phyloP scores from a whole-genome alignment of 169 alveolate species.

The Theileria orientalis region DNA sequence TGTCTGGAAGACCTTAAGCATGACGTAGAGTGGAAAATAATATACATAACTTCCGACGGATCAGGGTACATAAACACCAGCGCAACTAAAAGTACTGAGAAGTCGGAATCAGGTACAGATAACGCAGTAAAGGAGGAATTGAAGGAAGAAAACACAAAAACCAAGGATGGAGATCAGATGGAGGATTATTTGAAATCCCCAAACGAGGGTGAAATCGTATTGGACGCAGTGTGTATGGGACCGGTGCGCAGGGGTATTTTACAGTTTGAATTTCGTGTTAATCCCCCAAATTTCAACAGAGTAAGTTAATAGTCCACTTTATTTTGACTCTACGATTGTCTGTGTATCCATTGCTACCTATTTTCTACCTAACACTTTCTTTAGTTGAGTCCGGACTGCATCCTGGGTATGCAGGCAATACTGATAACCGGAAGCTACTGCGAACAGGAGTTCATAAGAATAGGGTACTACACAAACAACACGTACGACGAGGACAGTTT shows the following conservation, averaged over 20 bases:
- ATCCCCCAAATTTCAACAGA: conserved; percentile 90
- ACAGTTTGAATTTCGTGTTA: conserved; percentile 89
- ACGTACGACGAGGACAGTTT: conserved; percentile 89
- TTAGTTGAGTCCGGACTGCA: conserved; percentile 77
- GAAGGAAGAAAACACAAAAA: background rate
- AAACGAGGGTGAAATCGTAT: conserved; percentile 86
- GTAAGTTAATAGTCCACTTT: conserved; percentile 49
- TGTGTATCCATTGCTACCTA: background rate
- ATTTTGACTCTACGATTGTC: background rate
- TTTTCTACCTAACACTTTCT: background rate
- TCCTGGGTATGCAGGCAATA: conserved; percentile 96
- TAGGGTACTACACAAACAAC: conserved; percentile 96
- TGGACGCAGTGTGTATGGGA: conserved; percentile 93
- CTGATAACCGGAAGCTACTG: conserved; percentile 91
- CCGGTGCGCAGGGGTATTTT: conserved; percentile 90
- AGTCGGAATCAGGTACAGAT: conserved; percentile 58
- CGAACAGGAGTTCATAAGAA: conserved; percentile 93
- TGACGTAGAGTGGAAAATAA: conserved; percentile 90
- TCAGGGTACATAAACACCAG: conserved; percentile 69
- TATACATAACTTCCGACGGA: conserved; percentile 79
- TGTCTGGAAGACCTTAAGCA: conserved; percentile 85
- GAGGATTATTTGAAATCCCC: conserved; percentile 7
- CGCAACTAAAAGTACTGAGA: conserved; percentile 60
- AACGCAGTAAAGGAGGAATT: background rate
- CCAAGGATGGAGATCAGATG: background rate